Evolutionary conservation across 148 eudicot genomes (phyloP), one percentile per base, ranked within the genome.

Genomic region (Rhododendron griersonianum): DNA sequence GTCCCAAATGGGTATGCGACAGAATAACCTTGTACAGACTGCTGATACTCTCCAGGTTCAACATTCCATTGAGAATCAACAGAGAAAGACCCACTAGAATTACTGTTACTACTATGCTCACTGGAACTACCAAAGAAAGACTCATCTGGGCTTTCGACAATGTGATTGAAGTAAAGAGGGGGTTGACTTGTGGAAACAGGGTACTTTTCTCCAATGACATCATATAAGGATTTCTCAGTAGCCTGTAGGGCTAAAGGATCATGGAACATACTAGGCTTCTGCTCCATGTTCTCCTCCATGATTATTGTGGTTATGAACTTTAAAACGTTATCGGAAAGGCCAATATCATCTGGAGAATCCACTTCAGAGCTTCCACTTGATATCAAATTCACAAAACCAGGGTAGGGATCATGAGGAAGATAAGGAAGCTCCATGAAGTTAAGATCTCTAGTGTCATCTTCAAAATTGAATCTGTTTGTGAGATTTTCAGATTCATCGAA

Each of bases 171-270:
- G 37, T 81, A 47, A 35, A 84, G 83, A 19, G 91, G 89, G 76
- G 87, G 90, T 53, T 92, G 92, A 39, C 83, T 63, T 3, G 89
- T 80, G n/a, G 88, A 84, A 71, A 84, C 78, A 59, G 91, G 91
- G 86, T 91, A 91, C 11, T 84, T 84, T 84, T 89, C 81, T 16
- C 92, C 91, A 74, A 91, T 81, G 14, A 81, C 90, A 44, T 90
- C 91, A 81, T 90, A 91, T 5, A 91, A 85, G 3, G 93, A 90
- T 87, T 88, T 89, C 89, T 91, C 93, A 28, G 93, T 82, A 86
- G 89, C 91, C 85, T 84, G 89, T 47, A 91, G 83, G 80, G 91
- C 88, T 53, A 91, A 91, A 33, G 93, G 93, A 74, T 91, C 93
- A 73, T 89, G 88, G 41, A 91, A 90, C 92, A 91, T 86, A 67